Base-by-base conservation (phyloP, 2,329 filamentous ascomycete genomes). In the Epichloe elymi region DNA sequence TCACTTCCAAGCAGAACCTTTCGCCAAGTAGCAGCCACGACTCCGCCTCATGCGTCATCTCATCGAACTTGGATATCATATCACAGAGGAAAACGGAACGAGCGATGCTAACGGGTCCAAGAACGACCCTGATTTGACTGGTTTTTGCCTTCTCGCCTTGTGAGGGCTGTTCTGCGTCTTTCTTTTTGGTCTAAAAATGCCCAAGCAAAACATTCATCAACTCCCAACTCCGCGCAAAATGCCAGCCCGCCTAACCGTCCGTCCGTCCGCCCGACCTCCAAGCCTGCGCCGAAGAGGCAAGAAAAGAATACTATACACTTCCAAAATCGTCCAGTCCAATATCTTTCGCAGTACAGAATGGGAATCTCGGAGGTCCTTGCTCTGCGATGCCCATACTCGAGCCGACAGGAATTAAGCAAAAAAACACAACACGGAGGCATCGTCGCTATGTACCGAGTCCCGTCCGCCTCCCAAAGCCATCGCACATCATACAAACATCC, bases 141-240 rank as follows among this genome's bases (percentile, higher is more conserved):
- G 48, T 53, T 51, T 53, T 56, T 55, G 26, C 23, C 49, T 50
- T 52, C 37, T 40, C 55, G 54, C 58, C 54, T 39, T 41, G 17
- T 48, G 43, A 49, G 54, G 57, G 55, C 59, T 59, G 51, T 36
- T 50, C 43, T 50, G 39, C 43, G 19, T 52, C 48, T 46, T 46
- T 17, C 44, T 10, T 38, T 26, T 54, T 42, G 26, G 26, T 30
- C 26, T 30, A 30, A 30, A 30, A 26, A 10, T 3, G 5, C 46
- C 36, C 36, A 17, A 37, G 12, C 26, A 41, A 48, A 48, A 38
- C 33, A 46, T 20, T 45, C 52, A 52, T 37, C 55, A 56, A 64
- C 61, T 61, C 63, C 61, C 59, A 65, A 68, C 65, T 68, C 65
- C 65, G 52, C 59, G 65, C 65, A 66, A 65, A 64, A 62, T 60